Base-by-base conservation (phyloP, 495 filamentous ascomycete genomes). In the Viridothelium virens region DNA sequence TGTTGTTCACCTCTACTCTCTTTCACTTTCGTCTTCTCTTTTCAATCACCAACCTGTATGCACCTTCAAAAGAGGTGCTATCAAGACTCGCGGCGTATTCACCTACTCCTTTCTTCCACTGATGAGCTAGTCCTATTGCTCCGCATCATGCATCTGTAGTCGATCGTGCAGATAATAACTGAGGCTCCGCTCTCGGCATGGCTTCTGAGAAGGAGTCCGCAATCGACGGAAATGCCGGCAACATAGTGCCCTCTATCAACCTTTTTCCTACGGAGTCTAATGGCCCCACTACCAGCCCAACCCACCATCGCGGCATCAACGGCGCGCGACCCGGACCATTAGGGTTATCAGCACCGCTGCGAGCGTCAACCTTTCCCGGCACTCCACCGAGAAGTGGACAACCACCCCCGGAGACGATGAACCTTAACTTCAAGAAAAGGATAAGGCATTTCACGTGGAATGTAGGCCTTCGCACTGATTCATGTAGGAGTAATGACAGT, bases 381-480 rank as follows among this genome's bases (percentile, higher is more conserved):
- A 59, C 53, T 7, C 53, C 53, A 34, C 53, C 53, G 25, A 59
- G 53, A 36, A 36, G 5, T 36, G 53, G 53, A 33, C 53, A 59
- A 14, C 31, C 53, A 2, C 25, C 31, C 18, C 53, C 39, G 25
- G 61, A 64, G 25, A 33, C 64, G 48, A 47, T 31, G 66, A 65
- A 71, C 37, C 63, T 77, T 50, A 56, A 63, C 11, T 75, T 72
- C 39, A 70, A 68, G 48, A 70, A 74, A 63, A 56, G 77, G 44
- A 74, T 79, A 39, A 39, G 75, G 56, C 76, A 78, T 71, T 79
- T 79, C 66, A 79, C 77, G 3, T 79, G 77, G 77, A 79, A 76
- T 6, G 66, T 70, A 61, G 38, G 68, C n/a, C 34, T 37, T 33
- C 6, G 18, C 3, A 39, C 3, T 18, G 10, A 11, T 25, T 4